Base-by-base conservation (phyloP, 75 land plant species). In the Azolla pinnata region DNA sequence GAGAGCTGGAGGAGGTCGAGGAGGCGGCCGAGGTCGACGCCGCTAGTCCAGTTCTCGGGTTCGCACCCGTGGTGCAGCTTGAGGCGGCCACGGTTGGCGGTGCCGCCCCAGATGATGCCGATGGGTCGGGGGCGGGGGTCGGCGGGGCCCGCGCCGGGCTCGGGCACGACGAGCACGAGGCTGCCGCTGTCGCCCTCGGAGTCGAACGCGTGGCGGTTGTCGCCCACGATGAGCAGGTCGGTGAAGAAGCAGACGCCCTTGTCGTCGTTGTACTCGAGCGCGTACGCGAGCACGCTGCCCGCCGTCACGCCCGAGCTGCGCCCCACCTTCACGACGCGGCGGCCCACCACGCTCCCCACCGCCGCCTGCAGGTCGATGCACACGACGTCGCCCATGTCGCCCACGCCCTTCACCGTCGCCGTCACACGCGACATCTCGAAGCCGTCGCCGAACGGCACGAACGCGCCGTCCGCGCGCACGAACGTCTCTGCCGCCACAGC, bases 151-250 rank as follows among this genome's bases (percentile, higher is more conserved):
- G n/a, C n/a, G n/a, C n/a, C n/a, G n/a, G n/a, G n/a, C 46, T 78
- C 73, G 17, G 67, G 72, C 0, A 68, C 61, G 29, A 77, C 60
- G 4, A 84, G 45, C 29, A 88, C 78, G 23, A 88, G 69, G 67
- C 95, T 88, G 31, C 89, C 95, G 56, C 89, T 88, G 48, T 88
- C 89, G 12, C 85, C 95, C 69, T 88, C 89, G 23, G 80, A 71
- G 56, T 88, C 95, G 73, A 88, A 88, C 5, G 83, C 76, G 57
- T 77, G 86, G 44, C 75, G 78, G 59, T 82, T 80, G 32, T 88
- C 89, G 17, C 89, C 86, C 45, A 88, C 86, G 38, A 88, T 82
- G 2, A 85, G 83, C 54, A 88, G 80, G 62, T 88, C 86, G 4
- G 83, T 85, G 57, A 85, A 75, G 54, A 82, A 88, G 63, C 85